phyloP scores from a whole-genome alignment of 495 filamentous ascomycete genomes.

The Hamigera avellanea region DNA sequence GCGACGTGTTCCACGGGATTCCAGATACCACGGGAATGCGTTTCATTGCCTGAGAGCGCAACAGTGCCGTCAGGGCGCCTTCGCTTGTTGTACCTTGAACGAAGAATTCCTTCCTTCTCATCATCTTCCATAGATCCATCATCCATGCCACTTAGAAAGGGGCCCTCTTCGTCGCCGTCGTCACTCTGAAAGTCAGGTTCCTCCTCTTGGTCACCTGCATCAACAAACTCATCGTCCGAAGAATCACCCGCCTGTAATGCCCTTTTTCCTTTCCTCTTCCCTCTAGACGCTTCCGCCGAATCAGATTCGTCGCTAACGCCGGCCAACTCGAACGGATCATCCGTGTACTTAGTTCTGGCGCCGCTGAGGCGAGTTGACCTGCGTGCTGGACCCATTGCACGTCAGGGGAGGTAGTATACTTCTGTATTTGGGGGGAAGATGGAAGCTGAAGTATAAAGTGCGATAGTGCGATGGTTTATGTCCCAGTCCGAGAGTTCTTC shows the following conservation, averaged over 20 bases:
- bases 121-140: slow-evolving; percentile 8
- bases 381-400: slow-evolving; percentile 20
- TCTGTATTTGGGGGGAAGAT: too few species aligned
- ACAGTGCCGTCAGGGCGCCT: slow-evolving; percentile 11
- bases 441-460: too few species aligned
- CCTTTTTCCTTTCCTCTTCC: slow-evolving; percentile 10
- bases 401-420: too few species aligned
- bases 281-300: slow-evolving; percentile 1
- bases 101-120: slow-evolving; percentile 1
- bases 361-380: slow-evolving; percentile 27
- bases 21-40: slow-evolving; percentile 24
- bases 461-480: too few species aligned
- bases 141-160: slow-evolving; percentile 1
- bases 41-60: slow-evolving; percentile 11
- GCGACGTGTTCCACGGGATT: slow-evolving; percentile 28
- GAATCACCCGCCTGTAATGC: slow-evolving; percentile 10
- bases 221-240: slow-evolving; percentile 21
- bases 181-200: slow-evolving; percentile 2
- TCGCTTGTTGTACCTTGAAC: slow-evolving; percentile 7
- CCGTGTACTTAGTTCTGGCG: slow-evolving; percentile 20
- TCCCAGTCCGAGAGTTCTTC: too few species aligned
- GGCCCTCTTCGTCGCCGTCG: neutral
- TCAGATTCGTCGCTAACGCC: slow-evolving; percentile 23
- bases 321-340: slow-evolving; percentile 22
- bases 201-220: slow-evolving; percentile 6